Evolutionary conservation across 331 rosid species (phyloP), one percentile per base, ranked within the genome.

Genomic region (Malus hybrid): DNA sequence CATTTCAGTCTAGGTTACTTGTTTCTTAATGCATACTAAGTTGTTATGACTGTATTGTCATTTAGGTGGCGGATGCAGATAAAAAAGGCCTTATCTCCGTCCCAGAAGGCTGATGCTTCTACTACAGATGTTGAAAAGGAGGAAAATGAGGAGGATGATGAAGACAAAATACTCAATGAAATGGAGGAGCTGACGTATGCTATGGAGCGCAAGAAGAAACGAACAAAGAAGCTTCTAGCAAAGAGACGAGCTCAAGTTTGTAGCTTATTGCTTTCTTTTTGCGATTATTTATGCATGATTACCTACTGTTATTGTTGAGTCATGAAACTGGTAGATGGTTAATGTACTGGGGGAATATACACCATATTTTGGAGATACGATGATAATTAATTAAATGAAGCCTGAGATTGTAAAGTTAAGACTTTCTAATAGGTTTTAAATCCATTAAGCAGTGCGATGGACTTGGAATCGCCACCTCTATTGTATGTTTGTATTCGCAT

Each of bases 181-280:
- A 94, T 94, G 99, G 99, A 94, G 86, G 97, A 92, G 85, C 83
- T 94, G 69, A 80, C 93, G 11, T 7, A 86, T 80, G 91, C 89
- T 6, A 80, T 90, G 90, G 97, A 87, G 56, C 96, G 82, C 48
- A 92, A 94, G 86, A 93, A 86, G 89, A 94, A 89, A 83, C 91
- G 90, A 64, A 86, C 59, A 62, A 92, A 92, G 77, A 94, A 87
- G 85, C 81, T 85, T 75, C 84, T 89, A 74, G 87, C 93, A 2
- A 94, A 90, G 81, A 92, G 95, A 82, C 80, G 76, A 83, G 93
- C 92, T 2, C 91, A 94, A 91, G 97, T 94, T 77, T 74, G 73
- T 78, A 66, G 69, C 56, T 71, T 76, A 46, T 5, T 20, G 52
- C 34, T 54, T 27, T 11, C 29, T 18, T 22, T 34, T 39, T 39